Evolutionary conservation across 1,139 yeast species (phyloP), one percentile per base, ranked within the genome.

Genomic region (Taphrina betulina): DNA sequence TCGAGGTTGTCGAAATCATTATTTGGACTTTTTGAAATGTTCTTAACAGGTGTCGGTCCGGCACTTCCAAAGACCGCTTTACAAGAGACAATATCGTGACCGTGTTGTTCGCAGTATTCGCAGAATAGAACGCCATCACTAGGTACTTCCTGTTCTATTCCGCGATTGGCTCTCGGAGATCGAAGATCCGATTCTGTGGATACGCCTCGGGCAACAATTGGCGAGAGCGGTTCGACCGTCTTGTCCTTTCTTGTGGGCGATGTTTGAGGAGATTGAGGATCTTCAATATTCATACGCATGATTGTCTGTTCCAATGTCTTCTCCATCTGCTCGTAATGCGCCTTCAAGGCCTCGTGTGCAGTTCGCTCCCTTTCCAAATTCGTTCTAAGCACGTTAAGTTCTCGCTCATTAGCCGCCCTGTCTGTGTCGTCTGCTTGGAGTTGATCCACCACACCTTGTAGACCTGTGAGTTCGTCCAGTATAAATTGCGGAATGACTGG

Each of bases 21-120:
- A 7, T 7, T 26, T 26, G 31, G 31, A 26, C 31, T 26, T 26
- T 26, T 26, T 26, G 31, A 12, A 26, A 26, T 16, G 12, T 36
- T 22, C 26, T 43, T 43, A 5, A 37, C 38, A 17, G 48, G 36
- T 3, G 48, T 43, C 19, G 31, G 37, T 5, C 17, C 14, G 17
- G 37, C 20, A 19, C 34, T 35, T 7, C 54, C 54, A 40, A 50
- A 50, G 16, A 50, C 54, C 17, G 34, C 35, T 19, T 33, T 31
- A 35, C 54, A 50, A 10, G 37, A 29, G 31, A 50, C 40, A 24
- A 50, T 50, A 20, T 50, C 46, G 37, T 50, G 54, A 5, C 54
- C 54, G 10, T 22, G 40, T 16, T 24, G 28, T 24, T 42, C 54
- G 37, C 54, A 50, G 17, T 22, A 50, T 19, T 50, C 54, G 29